phyloP scores from a whole-genome alignment of 1,284 basidiomycete genomes.

The Microbotryum scabiosae region DNA sequence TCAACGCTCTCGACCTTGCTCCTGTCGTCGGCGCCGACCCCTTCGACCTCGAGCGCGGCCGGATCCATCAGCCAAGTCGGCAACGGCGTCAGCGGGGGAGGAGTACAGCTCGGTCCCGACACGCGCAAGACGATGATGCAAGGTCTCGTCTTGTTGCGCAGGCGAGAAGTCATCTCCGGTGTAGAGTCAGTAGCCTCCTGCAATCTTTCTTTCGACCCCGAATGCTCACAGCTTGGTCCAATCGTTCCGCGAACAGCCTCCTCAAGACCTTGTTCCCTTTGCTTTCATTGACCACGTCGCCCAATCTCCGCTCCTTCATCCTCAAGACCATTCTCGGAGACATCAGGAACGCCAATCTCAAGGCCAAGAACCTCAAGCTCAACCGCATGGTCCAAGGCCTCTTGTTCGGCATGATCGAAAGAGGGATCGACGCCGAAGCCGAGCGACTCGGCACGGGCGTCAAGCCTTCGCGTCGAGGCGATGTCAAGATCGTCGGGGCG shows the following conservation, averaged over 20 bases:
- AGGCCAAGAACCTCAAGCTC: slow-evolving; percentile 86
- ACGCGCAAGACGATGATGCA: slow-evolving; percentile 74
- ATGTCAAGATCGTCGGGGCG: slow-evolving; percentile 27
- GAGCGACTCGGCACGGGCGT: slow-evolving; percentile 63
- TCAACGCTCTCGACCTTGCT: slow-evolving; percentile 65
- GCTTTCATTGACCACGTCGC: slow-evolving; percentile 79
- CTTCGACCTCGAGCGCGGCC: slow-evolving; percentile 41
- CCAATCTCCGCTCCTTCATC: slow-evolving; percentile 71
- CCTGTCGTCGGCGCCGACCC: slow-evolving; percentile 59
- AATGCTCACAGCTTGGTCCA: not conserved
- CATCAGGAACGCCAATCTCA: slow-evolving; percentile 81
- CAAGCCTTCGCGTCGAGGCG: slow-evolving; percentile 28
- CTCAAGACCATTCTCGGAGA: slow-evolving; percentile 95
- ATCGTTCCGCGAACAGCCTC: slow-evolving; percentile 50
- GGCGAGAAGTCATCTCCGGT: slow-evolving; percentile 84
- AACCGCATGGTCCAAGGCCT: slow-evolving; percentile 95
- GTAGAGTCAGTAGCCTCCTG: slow-evolving; percentile 59
- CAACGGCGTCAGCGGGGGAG: slow-evolving; percentile 22
- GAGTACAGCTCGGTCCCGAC: slow-evolving; percentile 47
- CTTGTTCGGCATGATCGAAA: slow-evolving; percentile 91
- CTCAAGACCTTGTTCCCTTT: slow-evolving; percentile 87
- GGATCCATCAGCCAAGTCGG: slow-evolving; percentile 5
- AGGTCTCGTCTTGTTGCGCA: slow-evolving; percentile 83
- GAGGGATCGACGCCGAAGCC: slow-evolving; percentile 71
- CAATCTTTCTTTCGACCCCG: no score